Conservation (phyloP, 176 grass and related monocot genomes). For the Otatea glauca region DNA sequence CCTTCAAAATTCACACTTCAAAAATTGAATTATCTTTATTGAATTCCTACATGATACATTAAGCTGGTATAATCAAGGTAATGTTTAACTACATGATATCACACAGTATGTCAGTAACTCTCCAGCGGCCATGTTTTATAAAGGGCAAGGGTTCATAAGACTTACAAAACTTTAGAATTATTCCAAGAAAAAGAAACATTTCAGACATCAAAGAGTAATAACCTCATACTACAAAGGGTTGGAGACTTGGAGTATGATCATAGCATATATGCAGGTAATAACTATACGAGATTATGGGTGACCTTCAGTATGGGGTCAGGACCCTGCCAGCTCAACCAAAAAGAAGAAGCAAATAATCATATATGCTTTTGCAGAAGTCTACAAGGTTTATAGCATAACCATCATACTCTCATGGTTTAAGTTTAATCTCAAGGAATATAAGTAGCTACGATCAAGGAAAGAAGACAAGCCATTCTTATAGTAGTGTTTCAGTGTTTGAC, state of each 20-base stretch:
- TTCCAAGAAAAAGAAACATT: not conserved
- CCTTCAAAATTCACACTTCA: conserved; percentile 20
- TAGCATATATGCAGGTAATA: conserved; percentile 34
- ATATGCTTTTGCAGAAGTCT: too few species aligned
- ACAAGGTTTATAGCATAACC: conserved; percentile 3
- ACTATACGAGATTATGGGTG: not conserved
- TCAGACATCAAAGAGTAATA: conserved; percentile 17
- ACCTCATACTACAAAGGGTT: not conserved
- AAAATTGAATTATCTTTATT: conserved; percentile 5
- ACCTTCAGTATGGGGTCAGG: not conserved
- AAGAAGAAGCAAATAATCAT: not conserved
- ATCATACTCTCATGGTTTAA: not conserved
- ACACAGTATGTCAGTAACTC: not conserved
- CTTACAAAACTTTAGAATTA: not conserved
- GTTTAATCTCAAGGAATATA: not conserved
- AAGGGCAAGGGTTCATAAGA: not conserved
- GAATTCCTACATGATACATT: conserved; percentile 8
- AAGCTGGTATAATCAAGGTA: conserved; percentile 10
- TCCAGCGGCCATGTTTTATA: conserved; percentile 5
- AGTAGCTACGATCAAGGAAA: conserved; percentile 3
- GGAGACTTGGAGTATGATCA: not conserved
- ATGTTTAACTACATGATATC: conserved; percentile 8
- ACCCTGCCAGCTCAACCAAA: not conserved
- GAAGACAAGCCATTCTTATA: not conserved
- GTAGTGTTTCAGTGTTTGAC: not conserved